Conservation (phyloP, 192 early-diverging fungal genomes). For the Diversispora eburnea region DNA sequence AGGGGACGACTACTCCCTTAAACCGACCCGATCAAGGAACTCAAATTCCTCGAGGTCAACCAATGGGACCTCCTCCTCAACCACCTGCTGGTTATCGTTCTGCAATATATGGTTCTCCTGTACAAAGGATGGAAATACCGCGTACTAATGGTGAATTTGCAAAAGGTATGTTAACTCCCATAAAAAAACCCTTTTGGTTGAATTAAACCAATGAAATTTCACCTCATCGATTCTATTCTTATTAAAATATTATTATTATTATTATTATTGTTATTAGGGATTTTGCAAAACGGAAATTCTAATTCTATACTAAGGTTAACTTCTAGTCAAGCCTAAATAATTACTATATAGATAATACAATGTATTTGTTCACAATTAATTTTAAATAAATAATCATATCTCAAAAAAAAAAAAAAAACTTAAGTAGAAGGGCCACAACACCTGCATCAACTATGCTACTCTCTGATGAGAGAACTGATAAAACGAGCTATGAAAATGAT, state of each 20-base stretch:
- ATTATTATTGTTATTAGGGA: background rate
- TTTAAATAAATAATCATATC: background rate
- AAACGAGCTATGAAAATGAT: constrained; percentile 56
- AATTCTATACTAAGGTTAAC: no score
- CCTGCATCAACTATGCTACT: background rate
- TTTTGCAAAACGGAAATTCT: no score
- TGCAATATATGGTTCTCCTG: background rate
- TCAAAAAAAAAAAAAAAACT: background rate
- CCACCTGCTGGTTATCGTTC: background rate
- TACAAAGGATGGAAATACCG: background rate
- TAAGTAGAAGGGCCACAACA: constrained; percentile 13
- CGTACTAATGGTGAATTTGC: background rate
- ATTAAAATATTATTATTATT: background rate
- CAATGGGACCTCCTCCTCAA: background rate
- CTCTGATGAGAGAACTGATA: constrained; percentile 15
- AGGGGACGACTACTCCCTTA: background rate
- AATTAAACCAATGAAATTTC: background rate
- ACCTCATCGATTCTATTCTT: background rate
- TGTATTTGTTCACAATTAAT: background rate
- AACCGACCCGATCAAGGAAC: constrained; percentile 4
- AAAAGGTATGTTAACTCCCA: no score
- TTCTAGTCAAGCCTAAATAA: no score
- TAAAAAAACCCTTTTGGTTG: background rate
- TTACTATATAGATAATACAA: no score
- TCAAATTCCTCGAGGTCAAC: background rate